Evolutionary conservation across 768 basidiomycete species (phyloP), one percentile per base, ranked within the genome.

Genomic region (Tricholoma saponaceum): DNA sequence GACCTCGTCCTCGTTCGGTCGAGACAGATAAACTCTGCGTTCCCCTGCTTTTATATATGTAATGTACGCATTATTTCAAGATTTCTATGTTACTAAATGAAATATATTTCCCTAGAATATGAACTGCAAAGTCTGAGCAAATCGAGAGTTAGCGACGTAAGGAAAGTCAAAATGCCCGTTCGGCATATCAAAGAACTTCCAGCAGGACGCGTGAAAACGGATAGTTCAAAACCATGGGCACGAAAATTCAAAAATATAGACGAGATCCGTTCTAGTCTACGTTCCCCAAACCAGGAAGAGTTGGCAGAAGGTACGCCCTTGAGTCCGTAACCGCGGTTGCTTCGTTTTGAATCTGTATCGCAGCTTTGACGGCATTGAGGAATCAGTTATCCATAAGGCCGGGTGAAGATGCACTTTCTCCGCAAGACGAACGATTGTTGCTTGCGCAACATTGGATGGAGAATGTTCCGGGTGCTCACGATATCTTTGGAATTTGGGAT

Each of bases 401-500:
- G 1, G 74, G 69, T 50, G 88, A 90, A 60, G 65, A 61, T 7
- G 60, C 66, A 8, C 69, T 89, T 12, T 57, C 78, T 2, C 76
- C 82, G 0, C 76, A 82, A 32, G 90, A 92, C 68, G 77, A 76
- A 32, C 78, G 90, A 32, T 69, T 92, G 7, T 52, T 77, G 2
- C 74, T 92, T 5, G 81, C 77, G 0, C 82, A 83, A 60, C 71
- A 76, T 43, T 92, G 89, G 88, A 69, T 92, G 61, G 81, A 82
- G 35, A 69, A 65, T 10, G 76, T 75, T 10, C 79, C 85, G 0
- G 83, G 80, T 1, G 84, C 81, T 25, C 74, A 77, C 32, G 85
- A 89, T 54, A 53, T 91, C 3, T 88, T 92, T 62, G 66, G 72
- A 18, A 61, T 87, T 13, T 90, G 87, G 86, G 84, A 86, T 55